Base-by-base conservation (phyloP, 805 yeast genomes). In the Groenewaldozyma tartarivorans region DNA sequence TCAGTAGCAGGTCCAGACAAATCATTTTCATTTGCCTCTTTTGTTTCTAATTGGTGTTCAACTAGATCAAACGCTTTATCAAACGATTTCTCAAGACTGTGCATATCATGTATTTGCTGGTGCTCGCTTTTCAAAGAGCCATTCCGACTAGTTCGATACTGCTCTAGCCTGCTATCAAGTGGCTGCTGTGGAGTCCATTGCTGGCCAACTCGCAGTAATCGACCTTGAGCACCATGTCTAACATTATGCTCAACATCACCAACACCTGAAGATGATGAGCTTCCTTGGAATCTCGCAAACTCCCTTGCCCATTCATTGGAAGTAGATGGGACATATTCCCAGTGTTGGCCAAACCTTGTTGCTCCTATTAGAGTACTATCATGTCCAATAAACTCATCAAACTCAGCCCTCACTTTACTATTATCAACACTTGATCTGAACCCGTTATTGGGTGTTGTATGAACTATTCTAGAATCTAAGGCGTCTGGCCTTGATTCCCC, bases 11-110 rank as follows among this genome's bases (percentile, higher is more conserved):
- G 47, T 15, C 41, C 37, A 11, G 56, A 45, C 29, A 49, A 43
- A 16, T 52, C 54, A 13, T 42, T 43, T 2, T 33, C 35, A 6
- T 4, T 36, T 7, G 29, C 5, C 39, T 15, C 18, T 4, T 9
- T 13, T 18, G 15, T 5, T 9, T 35, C 22, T n/a, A 27, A 27
- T 15, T 47, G 44, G 9, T 40, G 52, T 40, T 53, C 53, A 5
- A 54, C 56, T 15, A 44, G 46, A 18, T 48, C 54, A 42, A 54
- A 54, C 7, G 46, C 44, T 22, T 39, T 38, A 17, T 48, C 40
- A 4, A 38, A 26, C 9, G 45, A 32, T 35, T 35, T 32, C 13
- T 17, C 16, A 20, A 33, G 33, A 15, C 38, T 34, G 15, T 48
- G 47, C 20, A 42, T 13, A 20, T 45, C 41, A 27, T 52, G 56